phyloP scores from a whole-genome alignment of 2,329 filamentous ascomycete genomes.

The Aspergillus terreus region DNA sequence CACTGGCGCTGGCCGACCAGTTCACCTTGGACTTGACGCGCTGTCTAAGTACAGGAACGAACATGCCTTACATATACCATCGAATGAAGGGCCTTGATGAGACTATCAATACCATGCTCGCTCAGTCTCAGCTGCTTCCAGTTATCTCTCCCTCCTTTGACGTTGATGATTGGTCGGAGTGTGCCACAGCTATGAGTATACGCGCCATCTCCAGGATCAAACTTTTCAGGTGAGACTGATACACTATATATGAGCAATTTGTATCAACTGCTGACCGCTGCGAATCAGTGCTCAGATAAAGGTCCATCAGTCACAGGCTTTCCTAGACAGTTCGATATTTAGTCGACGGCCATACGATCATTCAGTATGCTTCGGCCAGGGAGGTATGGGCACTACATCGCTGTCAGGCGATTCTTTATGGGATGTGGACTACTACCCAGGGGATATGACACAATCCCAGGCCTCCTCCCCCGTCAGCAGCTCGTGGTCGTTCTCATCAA shows the following conservation, averaged over 20 bases:
- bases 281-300: conserved; percentile 42
- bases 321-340: conserved; percentile 45
- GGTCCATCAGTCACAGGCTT: conserved; percentile 43
- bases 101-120: conserved; percentile 34
- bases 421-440: not conserved
- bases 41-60: conserved; percentile 30
- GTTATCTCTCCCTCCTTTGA: conserved; percentile 19
- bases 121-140: conserved; percentile 28
- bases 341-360: conserved; percentile 45
- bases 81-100: conserved; percentile 41
- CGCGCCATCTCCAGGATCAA: conserved; percentile 43
- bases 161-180: conserved; percentile 29
- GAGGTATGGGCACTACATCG: conserved; percentile 14
- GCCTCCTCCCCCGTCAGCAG: not conserved
- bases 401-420: not conserved
- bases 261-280: conserved; percentile 4
- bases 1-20: conserved; percentile 39
- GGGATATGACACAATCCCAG: not conserved
- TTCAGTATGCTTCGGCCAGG: conserved; percentile 15
- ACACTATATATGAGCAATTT: too few species aligned
- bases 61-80: conserved; percentile 38
- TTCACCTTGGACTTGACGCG: conserved; percentile 41
- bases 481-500: conserved; percentile 20
- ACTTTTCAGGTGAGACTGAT: conserved; percentile 34
- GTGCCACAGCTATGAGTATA: conserved; percentile 37